Evolutionary conservation across 768 basidiomycete species (phyloP).

Genomic region (Hygrophorus russula): DNA sequence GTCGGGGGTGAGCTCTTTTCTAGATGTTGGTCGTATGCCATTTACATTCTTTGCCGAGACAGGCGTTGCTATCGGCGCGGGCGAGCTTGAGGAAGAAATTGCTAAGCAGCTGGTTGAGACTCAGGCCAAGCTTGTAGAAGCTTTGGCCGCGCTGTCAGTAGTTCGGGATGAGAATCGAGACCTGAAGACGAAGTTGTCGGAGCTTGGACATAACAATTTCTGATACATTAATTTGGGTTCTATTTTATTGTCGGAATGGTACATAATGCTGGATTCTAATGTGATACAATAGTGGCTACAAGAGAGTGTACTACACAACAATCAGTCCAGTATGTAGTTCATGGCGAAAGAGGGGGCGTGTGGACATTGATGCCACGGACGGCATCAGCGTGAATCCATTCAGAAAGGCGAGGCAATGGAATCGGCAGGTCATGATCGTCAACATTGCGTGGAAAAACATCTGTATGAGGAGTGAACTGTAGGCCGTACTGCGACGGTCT

Average conservation of each 20-base stretch:
- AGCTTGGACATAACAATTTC: not conserved
- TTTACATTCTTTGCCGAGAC: conserved; percentile 5
- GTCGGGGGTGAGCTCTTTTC: conserved; percentile 32
- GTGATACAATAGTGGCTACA: too few relatives aligned
- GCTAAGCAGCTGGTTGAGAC: conserved; percentile 37
- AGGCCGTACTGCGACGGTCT: conserved; percentile 13
- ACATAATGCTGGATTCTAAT: too few relatives aligned
- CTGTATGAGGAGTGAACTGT: conserved; percentile 7
- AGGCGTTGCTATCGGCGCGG: conserved; percentile 72
- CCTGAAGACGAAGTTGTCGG: conserved; percentile 18
- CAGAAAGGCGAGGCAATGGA: conserved; percentile 33
- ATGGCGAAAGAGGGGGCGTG: conserved; percentile 11
- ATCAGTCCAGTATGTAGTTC: too few relatives aligned
- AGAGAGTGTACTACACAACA: too few relatives aligned
- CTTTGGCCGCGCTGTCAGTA: conserved; percentile 29
- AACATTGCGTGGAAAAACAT: conserved; percentile 29
- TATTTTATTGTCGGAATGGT: not conserved
- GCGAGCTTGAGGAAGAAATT: conserved; percentile 52
- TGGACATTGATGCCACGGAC: conserved; percentile 16
- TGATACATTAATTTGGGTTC: too few relatives aligned
- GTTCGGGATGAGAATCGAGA: conserved; percentile 43
- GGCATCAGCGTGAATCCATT: conserved; percentile 42
- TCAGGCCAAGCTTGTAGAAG: conserved; percentile 34
- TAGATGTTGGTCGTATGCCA: not conserved
- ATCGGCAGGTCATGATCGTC: conserved; percentile 45